Evolutionary conservation across 2,329 filamentous ascomycete genomes (phyloP).

Genomic region (Coleophoma eucalyptorum): DNA sequence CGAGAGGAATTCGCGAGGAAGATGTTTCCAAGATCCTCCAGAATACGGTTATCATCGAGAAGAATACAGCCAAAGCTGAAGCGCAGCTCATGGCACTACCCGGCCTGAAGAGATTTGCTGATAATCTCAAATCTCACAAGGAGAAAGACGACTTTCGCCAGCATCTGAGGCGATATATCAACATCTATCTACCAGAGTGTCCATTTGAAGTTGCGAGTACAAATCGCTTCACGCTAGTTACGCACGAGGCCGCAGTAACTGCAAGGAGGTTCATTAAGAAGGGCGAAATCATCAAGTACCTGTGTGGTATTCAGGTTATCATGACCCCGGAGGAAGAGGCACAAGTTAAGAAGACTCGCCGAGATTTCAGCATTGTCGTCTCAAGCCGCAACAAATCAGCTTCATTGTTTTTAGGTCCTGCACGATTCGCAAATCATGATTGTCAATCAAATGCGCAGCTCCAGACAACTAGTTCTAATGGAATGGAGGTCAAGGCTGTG

Average conservation of each 20-base stretch:
- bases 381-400: conserved; percentile 88
- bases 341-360: conserved; percentile 73
- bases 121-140: conserved; percentile 64
- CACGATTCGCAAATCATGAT: conserved; percentile 95
- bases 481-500: conserved; percentile 86
- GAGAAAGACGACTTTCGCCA: conserved; percentile 83
- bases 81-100: conserved; percentile 66
- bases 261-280: conserved; percentile 76
- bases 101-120: conserved; percentile 69
- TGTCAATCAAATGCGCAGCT: conserved; percentile 89
- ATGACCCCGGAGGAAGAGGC: conserved; percentile 91
- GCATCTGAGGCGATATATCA: conserved; percentile 86
- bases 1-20: conserved; percentile 68
- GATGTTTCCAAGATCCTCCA: conserved; percentile 60
- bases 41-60: conserved; percentile 67
- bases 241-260: conserved; percentile 82
- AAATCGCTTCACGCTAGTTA: conserved; percentile 90
- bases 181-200: conserved; percentile 89
- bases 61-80: conserved; percentile 69
- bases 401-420: conserved; percentile 90
- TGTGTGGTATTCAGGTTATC: conserved; percentile 85
- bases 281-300: conserved; percentile 85
- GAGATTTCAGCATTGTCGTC: conserved; percentile 96
- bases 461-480: conserved; percentile 76
- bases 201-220: conserved; percentile 92